These are phyloP conservation scores for Hygrophila difformis DNA, from an alignment of 257 asterid species.

Conservation along the genomic window DNA sequence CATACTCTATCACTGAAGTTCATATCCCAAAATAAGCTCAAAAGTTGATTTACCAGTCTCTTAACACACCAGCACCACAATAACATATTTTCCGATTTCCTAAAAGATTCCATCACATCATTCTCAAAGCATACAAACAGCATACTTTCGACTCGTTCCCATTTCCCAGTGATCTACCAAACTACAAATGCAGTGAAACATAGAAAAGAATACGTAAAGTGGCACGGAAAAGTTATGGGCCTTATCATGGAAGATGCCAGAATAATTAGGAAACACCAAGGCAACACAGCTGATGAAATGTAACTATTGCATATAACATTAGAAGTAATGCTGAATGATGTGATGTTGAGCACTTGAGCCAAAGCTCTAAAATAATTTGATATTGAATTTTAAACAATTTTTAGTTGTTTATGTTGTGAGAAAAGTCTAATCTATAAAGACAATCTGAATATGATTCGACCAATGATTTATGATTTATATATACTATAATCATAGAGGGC, in stretches of 20 bases:
- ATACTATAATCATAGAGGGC: no score
- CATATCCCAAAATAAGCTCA: neutral
- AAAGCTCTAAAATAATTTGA: no score
- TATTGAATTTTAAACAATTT: no score
- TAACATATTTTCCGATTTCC: neutral
- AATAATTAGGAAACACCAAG: constrained; percentile 2
- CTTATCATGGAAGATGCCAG: neutral
- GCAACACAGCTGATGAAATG: neutral
- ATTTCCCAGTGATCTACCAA: neutral
- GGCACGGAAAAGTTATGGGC: neutral
- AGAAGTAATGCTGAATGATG: no score
- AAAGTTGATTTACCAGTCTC: neutral
- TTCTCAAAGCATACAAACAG: neutral
- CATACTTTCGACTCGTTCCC: neutral
- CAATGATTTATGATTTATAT: no score
- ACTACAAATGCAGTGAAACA: constrained; percentile 1
- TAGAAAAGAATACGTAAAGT: neutral
- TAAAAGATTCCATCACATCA: neutral
- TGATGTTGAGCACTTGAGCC: no score
- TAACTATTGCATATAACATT: constrained; percentile 1
- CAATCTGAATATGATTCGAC: no score
- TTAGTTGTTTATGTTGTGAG: no score
- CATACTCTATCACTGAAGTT: neutral
- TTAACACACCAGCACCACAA: neutral
- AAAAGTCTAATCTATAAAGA: no score